Percentiles rank a stretch among this genome's conserved stretches.
Conservation (phyloP, 2,329 filamentous ascomycete genomes). For the Fusarium subglutinans region DNA sequence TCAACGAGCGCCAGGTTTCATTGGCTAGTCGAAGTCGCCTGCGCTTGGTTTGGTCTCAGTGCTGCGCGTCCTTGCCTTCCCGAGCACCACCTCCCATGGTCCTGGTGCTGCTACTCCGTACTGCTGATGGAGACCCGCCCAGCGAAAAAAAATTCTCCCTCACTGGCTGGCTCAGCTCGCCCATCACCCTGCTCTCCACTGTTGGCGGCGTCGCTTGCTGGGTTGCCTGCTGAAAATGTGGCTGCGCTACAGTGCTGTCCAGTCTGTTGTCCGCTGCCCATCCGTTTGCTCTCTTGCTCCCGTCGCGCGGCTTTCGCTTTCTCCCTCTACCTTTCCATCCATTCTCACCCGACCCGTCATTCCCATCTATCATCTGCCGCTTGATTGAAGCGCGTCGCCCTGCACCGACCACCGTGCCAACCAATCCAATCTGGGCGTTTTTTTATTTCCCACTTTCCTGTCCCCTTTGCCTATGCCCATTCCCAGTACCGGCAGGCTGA, state of each 20-base stretch:
- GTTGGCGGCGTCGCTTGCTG: conserved; percentile 27
- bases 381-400: conserved; percentile 36
- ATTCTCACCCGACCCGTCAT: conserved; percentile 34
- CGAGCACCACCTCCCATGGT: not conserved
- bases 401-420: conserved; percentile 38
- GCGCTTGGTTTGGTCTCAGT: conserved; percentile 37
- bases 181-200: conserved; percentile 30
- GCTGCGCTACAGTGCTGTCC: conserved; percentile 14
- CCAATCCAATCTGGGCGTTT: conserved; percentile 39
- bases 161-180: conserved; percentile 29
- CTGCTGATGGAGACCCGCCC: conserved; percentile 34
- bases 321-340: conserved; percentile 31
- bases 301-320: conserved; percentile 31
- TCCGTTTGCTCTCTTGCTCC: conserved; percentile 22
- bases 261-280: not conserved
- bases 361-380: conserved; percentile 37
- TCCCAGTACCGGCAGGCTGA: conserved; percentile 31
- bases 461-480: conserved; percentile 26
- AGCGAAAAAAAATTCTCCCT: conserved; percentile 48
- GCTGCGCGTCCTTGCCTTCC: conserved; percentile 37
- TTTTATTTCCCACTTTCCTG: conserved; percentile 35
- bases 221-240: conserved; percentile 23
- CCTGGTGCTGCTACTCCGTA: conserved; percentile 1
- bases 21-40: conserved; percentile 25
- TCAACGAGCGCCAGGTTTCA: conserved; percentile 5